These are phyloP conservation scores for Kandelia obovata DNA, from an alignment of 345 rosid species.

Conservation along the genomic window DNA sequence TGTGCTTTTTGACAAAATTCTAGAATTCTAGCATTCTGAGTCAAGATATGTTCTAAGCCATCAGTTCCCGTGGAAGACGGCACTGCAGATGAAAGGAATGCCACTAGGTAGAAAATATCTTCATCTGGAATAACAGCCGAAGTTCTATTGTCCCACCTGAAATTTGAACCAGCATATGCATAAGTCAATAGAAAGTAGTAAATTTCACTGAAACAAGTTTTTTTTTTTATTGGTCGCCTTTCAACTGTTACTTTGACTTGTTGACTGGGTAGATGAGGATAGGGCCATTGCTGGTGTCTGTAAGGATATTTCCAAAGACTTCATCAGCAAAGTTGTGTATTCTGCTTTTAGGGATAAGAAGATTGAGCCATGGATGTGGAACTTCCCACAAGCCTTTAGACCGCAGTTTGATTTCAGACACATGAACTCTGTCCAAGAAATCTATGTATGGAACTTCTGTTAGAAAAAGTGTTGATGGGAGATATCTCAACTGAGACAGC, in stretches of 20 bases:
- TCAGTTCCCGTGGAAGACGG: constrained; percentile 71
- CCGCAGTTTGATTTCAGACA: constrained; percentile 72
- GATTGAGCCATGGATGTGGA: constrained; percentile 99
- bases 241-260: constrained; percentile 66
- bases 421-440: constrained; percentile 90
- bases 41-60: constrained; percentile 62
- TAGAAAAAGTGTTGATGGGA: constrained; percentile 65
- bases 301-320: constrained; percentile 75
- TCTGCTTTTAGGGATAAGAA: constrained; percentile 76
- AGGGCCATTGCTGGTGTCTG: constrained; percentile 88
- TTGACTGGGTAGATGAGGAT: constrained; percentile 87
- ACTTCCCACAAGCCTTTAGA: constrained; percentile 94
- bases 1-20: constrained; percentile 54
- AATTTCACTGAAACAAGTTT: constrained; percentile 8
- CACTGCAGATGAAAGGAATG: constrained; percentile 80
- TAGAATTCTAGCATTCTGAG: constrained; percentile 61
- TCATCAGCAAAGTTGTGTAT: constrained; percentile 58
- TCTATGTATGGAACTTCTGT: constrained; percentile 72
- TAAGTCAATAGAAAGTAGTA: constrained; percentile 14
- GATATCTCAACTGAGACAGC: constrained; percentile 57
- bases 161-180: constrained; percentile 19
- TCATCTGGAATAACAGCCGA: constrained; percentile 82
- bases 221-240: neutral
- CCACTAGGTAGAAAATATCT: constrained; percentile 87
- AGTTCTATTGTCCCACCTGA: constrained; percentile 97